A percentile compares a stretch with the other conserved stretches of the same genome.
These are phyloP conservation scores for Hyaloperonospora brassicae DNA, from an alignment of 352 stramenopile genomes.

Conservation along the genomic window DNA sequence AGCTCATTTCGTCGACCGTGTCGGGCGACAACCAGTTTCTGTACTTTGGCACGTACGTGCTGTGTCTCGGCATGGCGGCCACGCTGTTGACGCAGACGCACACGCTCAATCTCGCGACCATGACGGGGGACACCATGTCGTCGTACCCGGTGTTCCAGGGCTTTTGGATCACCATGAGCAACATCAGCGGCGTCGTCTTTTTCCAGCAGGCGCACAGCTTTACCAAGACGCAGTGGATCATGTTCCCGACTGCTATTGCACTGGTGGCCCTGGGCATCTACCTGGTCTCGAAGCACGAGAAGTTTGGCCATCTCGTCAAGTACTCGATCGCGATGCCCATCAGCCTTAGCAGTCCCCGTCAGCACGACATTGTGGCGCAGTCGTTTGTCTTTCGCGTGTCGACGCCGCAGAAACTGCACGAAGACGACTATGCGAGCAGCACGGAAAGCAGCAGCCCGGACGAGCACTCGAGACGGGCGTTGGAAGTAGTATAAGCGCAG, in stretches of 20 bases:
- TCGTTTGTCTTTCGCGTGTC: conserved; percentile 84
- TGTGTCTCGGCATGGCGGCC: conserved; percentile 61
- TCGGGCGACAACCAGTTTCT: conserved; percentile 79
- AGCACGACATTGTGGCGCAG: conserved; percentile 84
- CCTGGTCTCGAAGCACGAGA: conserved; percentile 82
- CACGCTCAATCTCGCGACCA: conserved; percentile 80
- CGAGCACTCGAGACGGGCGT: conserved; percentile 23
- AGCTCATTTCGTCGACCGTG: conserved; percentile 79
- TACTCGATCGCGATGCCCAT: conserved; percentile 86
- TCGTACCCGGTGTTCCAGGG: conserved; percentile 81
- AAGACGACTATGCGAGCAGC: conserved; percentile 49
- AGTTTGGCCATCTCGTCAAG: conserved; percentile 85
- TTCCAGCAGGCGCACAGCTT: conserved; percentile 84
- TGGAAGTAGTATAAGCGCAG: conserved; percentile 46
- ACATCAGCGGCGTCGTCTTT: conserved; percentile 83
- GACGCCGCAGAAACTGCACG: conserved; percentile 63
- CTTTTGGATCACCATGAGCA: conserved; percentile 86
- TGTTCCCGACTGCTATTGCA: conserved; percentile 66
- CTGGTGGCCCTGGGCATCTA: conserved; percentile 72
- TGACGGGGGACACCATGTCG: conserved; percentile 80
- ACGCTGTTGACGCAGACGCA: conserved; percentile 81
- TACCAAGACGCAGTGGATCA: conserved; percentile 71
- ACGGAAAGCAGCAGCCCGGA: conserved; percentile 36
- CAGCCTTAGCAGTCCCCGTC: conserved; percentile 71
- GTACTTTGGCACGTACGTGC: conserved; percentile 80